Conservation (phyloP, 73 alveolate genomes). For the Urostyla sp. region DNA sequence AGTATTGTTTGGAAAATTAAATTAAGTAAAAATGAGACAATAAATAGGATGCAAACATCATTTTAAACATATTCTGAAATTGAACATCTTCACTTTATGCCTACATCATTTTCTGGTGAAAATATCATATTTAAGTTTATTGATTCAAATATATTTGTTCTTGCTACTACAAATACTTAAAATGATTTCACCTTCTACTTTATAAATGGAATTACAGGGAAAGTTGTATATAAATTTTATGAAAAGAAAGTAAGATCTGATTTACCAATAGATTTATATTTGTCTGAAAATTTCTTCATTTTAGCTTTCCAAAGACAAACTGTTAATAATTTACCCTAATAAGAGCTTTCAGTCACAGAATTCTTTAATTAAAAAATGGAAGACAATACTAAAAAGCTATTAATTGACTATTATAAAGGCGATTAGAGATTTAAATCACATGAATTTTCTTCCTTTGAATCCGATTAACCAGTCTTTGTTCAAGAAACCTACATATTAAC, state of each 20-base stretch:
- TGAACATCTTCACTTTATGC: slow-evolving; percentile 45
- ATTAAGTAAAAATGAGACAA: not conserved
- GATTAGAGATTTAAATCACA: slow-evolving; percentile 35
- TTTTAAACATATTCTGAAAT: slow-evolving; percentile 37
- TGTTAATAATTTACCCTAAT: slow-evolving; percentile 22
- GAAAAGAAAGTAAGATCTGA: slow-evolving; percentile 61
- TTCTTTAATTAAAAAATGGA: slow-evolving; percentile 40
- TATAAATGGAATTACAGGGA: slow-evolving; percentile 69
- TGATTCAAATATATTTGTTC: slow-evolving; percentile 69
- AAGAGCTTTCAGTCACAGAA: slow-evolving; percentile 64
- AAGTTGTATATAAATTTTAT: slow-evolving; percentile 57
- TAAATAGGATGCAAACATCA: slow-evolving; percentile 4
- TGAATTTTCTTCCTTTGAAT: slow-evolving; percentile 40
- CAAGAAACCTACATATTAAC: slow-evolving; percentile 71
- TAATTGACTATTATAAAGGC: slow-evolving; percentile 40
- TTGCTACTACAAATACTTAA: slow-evolving; percentile 33
- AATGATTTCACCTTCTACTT: slow-evolving; percentile 54
- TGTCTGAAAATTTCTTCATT: slow-evolving; percentile 52
- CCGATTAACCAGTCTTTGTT: slow-evolving; percentile 54
- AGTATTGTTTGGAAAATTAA: slow-evolving; percentile 11
- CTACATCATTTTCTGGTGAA: slow-evolving; percentile 64
- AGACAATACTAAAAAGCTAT: slow-evolving; percentile 46
- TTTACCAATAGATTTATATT: slow-evolving; percentile 50
- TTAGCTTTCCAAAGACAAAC: slow-evolving; percentile 57
- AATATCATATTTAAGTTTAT: slow-evolving; percentile 67